phyloP scores from a whole-genome alignment of 1,284 basidiomycete species.

The Lentinula novae-zelandiae region DNA sequence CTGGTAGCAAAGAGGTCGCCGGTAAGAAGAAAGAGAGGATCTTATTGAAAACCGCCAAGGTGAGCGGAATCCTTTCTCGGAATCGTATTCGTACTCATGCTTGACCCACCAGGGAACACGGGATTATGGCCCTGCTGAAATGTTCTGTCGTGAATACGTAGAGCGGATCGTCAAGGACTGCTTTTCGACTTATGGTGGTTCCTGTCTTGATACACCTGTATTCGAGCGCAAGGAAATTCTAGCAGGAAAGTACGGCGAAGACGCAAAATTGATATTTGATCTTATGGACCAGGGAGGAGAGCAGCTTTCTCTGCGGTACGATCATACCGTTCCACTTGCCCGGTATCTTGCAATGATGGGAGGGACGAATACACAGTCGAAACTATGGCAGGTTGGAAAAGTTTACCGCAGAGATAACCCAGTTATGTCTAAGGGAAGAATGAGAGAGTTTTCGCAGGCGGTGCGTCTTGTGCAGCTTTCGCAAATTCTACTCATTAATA shows the following conservation, averaged over 20 bases:
- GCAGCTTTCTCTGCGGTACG: conserved; percentile 91
- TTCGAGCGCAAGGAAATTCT: conserved; percentile 97
- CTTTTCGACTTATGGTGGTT: conserved; percentile 88
- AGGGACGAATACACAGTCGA: conserved; percentile 65
- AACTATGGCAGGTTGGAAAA: conserved; percentile 97
- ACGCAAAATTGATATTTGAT: conserved; percentile 98
- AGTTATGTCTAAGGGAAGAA: conserved; percentile 96
- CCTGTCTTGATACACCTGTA: conserved; percentile 95
- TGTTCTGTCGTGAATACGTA: conserved; percentile 89
- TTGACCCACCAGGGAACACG: conserved; percentile 74
- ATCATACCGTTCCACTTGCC: conserved; percentile 96
- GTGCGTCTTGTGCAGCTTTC: conserved; percentile 41
- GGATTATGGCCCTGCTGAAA: conserved; percentile 94
- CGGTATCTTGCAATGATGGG: conserved; percentile 95
- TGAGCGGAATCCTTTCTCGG: conserved; percentile 27
- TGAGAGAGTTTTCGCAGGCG: conserved; percentile 99
- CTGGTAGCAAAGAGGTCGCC: conserved; percentile 2
- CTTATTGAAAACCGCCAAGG: conserved; percentile 80
- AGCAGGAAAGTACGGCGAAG: conserved; percentile 96
- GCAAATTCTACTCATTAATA: neutral
- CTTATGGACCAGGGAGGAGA: conserved; percentile 99
- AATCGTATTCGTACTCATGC: neutral
- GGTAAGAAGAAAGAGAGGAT: conserved; percentile 38
- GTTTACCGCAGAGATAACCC: conserved; percentile 97
- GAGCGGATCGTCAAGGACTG: conserved; percentile 86